Evolutionary conservation across 2,329 filamentous ascomycete species (phyloP).

Genomic region (Chaetomiaceae sp.): DNA sequence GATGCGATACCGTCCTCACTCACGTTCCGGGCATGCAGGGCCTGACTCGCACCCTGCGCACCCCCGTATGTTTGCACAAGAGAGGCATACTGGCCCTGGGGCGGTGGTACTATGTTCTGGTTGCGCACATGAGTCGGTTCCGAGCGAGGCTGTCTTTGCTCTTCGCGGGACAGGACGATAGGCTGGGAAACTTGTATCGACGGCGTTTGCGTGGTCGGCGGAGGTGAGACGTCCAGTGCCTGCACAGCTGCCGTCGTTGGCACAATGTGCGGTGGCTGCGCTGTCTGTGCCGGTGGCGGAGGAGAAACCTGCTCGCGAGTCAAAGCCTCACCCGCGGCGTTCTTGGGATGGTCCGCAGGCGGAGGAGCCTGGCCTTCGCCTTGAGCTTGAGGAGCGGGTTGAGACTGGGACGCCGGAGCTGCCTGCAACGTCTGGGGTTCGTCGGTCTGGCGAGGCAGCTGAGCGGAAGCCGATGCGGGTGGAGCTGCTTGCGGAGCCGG

Average conservation of each 20-base stretch:
- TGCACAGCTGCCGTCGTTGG: background rate
- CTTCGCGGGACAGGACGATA: conserved; percentile 6
- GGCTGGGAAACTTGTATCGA: conserved; percentile 1
- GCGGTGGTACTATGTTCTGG: conserved; percentile 3
- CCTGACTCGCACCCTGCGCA: background rate
- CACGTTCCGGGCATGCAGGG: conserved; percentile 6
- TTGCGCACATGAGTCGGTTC: conserved; percentile 11
- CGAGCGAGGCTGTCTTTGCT: conserved; percentile 12
- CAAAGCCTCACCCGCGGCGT: background rate
- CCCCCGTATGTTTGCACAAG: conserved; percentile 17
- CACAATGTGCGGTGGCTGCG: background rate
- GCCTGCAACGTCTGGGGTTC: background rate
- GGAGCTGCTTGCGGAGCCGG: background rate
- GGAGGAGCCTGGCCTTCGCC: conserved; percentile 1
- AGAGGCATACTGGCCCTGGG: conserved; percentile 16
- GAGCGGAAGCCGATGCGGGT: background rate
- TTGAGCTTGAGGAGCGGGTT: conserved; percentile 4
- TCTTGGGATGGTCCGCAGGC: background rate
- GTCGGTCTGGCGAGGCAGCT: background rate
- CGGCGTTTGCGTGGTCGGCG: conserved; percentile 1
- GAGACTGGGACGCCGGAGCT: background rate
- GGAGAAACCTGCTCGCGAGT: background rate
- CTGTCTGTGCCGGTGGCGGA: background rate
- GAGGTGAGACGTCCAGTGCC: background rate
- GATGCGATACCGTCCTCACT: conserved; percentile 16